phyloP scores from a whole-genome alignment of 768 basidiomycete genomes.

The Melanogaster broomeanus region DNA sequence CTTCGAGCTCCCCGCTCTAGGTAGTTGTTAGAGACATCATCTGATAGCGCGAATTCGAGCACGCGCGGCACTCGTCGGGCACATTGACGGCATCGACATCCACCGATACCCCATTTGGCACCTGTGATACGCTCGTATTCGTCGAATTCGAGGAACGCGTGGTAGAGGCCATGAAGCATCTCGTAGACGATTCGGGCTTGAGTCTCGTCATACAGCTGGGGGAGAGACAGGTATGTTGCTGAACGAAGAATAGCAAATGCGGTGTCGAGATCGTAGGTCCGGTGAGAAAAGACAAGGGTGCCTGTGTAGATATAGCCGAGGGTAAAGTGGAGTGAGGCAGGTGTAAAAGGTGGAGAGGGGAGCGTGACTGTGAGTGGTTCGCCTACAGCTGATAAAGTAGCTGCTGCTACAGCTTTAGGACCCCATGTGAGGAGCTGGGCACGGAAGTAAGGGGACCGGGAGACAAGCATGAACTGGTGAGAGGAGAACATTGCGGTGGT shows the following conservation, averaged over 20 bases:
- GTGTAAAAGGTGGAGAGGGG: constrained; percentile 92
- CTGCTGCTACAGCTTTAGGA: constrained; percentile 34
- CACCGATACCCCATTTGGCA: constrained; percentile 80
- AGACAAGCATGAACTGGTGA: constrained; percentile 91
- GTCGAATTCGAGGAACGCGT: constrained; percentile 77
- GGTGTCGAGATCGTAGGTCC: constrained; percentile 90
- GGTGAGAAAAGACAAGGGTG: constrained; percentile 88
- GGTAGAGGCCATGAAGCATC: constrained; percentile 89
- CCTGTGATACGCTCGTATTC: constrained; percentile 75
- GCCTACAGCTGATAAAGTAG: constrained; percentile 22
- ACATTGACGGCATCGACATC: constrained; percentile 84
- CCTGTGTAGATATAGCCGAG: constrained; percentile 95
- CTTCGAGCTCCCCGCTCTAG: constrained; percentile 73
- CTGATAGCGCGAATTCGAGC: constrained; percentile 74
- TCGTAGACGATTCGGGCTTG: constrained; percentile 84
- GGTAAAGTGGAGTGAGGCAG: constrained; percentile 91
- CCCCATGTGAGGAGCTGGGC: constrained; percentile 74
- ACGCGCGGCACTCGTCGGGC: constrained; percentile 78
- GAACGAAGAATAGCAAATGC: constrained; percentile 88
- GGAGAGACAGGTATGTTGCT: constrained; percentile 75
- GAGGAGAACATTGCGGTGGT: constrained; percentile 86
- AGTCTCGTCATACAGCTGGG: constrained; percentile 74
- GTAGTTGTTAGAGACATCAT: constrained; percentile 74
- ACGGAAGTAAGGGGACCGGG: constrained; percentile 87
- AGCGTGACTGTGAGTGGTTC: constrained; percentile 67